Evolutionary conservation across 2,329 filamentous ascomycete genomes (phyloP), one percentile per base, ranked within the genome.

Genomic region (Ambrosiella xylebori): DNA sequence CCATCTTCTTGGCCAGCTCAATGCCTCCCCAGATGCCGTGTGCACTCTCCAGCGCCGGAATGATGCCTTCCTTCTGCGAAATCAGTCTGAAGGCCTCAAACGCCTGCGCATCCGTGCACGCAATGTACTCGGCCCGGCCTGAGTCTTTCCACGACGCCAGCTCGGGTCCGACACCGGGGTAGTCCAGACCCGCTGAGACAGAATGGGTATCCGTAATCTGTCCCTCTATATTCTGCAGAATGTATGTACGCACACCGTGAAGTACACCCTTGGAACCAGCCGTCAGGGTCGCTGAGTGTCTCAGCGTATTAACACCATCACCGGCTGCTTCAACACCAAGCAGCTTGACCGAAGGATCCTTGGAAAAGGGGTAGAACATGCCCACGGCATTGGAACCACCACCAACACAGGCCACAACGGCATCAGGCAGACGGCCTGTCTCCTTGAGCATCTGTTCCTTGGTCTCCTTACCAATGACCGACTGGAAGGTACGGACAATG

Each of bases 321-420:
- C 93, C 93, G 44, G 88, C 93, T 11, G 93, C 93, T 74, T 98
- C 93, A 1, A 98, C 90, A 63, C 93, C 93, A 11, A 97, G 76
- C 2, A 96, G 79, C 72, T 90, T 89, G 61, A 98, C 93, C 61
- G 77, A 83, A 0, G 78, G 78, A 65, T 98, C 91, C 47, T 88
- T 82, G 62, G 85, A 78, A 73, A 98, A 98, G 56, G 93, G 93
- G 71, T 91, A 94, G 75, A 98, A 98, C 90, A 97, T 98, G 73
- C 93, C 93, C 2, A 86, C 84, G 1, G 93, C 93, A 68, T 98
- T 98, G 69, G 84, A 90, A 60, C 93, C 93, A 64, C 93, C 93
- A 58, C 93, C 93, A 11, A 98, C 93, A 66, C 93, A 98, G 8
- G 93, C 93, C 13, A 98, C 88, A 19, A 98, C 90, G 0, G 90